Percentiles rank a stretch among this genome's conserved stretches.
These are phyloP conservation scores for Polytolypa hystricis DNA, from an alignment of 2,329 filamentous ascomycete genomes.

Conservation along the genomic window DNA sequence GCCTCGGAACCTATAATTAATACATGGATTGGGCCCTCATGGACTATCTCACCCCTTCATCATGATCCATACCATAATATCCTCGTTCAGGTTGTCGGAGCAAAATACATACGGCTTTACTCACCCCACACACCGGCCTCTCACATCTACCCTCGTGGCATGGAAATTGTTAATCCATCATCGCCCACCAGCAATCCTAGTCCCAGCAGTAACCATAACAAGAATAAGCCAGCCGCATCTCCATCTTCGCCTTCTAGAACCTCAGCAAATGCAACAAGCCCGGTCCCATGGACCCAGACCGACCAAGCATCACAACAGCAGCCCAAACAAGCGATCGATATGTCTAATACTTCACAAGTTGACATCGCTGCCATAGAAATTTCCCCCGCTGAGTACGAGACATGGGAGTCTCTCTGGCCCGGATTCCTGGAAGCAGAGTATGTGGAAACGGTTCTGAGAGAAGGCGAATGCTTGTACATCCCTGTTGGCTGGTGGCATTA, in stretches of 20 bases:
- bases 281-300: background rate
- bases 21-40: constrained; percentile 82
- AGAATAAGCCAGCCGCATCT: background rate
- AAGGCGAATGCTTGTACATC: constrained; percentile 79
- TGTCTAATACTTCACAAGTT: constrained; percentile 78
- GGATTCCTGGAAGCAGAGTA: constrained; percentile 52
- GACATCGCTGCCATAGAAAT: constrained; percentile 63
- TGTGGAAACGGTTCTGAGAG: constrained; percentile 63
- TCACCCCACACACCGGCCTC: constrained; percentile 49
- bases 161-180: constrained; percentile 21
- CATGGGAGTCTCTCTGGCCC: constrained; percentile 38
- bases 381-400: constrained; percentile 31
- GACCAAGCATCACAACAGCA: background rate
- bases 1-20: constrained; percentile 57
- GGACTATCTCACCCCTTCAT: constrained; percentile 85
- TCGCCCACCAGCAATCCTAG: constrained; percentile 7
- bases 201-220: background rate
- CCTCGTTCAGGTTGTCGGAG: constrained; percentile 75
- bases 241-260: background rate
- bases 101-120: constrained; percentile 88
- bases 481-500: constrained; percentile 98
- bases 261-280: background rate
- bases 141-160: constrained; percentile 29
- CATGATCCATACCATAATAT: constrained; percentile 93
- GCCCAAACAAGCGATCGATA: constrained; percentile 60